Percentiles rank a stretch among this genome's conserved stretches.
Conservation (phyloP, 495 filamentous ascomycete species). For the Daldinia grandis region DNA sequence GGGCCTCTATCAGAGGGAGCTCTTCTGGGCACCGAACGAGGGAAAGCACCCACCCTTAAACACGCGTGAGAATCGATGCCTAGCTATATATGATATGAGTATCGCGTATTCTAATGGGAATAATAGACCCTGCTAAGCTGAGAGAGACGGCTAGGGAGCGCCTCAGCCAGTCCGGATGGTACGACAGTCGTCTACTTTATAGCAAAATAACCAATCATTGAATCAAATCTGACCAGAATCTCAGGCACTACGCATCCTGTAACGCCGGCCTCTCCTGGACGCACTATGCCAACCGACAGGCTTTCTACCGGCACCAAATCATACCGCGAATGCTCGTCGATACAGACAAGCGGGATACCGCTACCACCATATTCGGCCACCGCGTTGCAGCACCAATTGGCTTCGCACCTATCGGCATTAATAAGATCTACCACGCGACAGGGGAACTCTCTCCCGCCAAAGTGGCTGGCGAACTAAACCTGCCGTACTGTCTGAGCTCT, state of each 20-base stretch:
- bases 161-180: conserved; percentile 62
- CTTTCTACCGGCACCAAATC: conserved; percentile 74
- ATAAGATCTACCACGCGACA: conserved; percentile 67
- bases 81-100: background rate
- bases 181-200: background rate
- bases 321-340: conserved; percentile 70
- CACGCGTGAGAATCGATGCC: conserved; percentile 45
- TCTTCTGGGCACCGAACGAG: conserved; percentile 67
- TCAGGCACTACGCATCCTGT: conserved; percentile 68
- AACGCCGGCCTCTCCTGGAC: conserved; percentile 73
- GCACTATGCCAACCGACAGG: conserved; percentile 71
- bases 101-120: background rate
- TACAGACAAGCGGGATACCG: conserved; percentile 66
- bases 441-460: conserved; percentile 67
- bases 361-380: conserved; percentile 68
- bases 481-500: conserved; percentile 65
- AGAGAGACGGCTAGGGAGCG: conserved; percentile 66
- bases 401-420: conserved; percentile 73
- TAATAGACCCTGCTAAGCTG: conserved; percentile 63
- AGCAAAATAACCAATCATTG: background rate
- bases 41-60: conserved; percentile 65
- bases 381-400: conserved; percentile 66
- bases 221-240: background rate
- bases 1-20: conserved; percentile 68
- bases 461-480: conserved; percentile 64